Evolutionary conservation across 2,329 filamentous ascomycete genomes (phyloP).

Genomic region (Xylaria digitata): DNA sequence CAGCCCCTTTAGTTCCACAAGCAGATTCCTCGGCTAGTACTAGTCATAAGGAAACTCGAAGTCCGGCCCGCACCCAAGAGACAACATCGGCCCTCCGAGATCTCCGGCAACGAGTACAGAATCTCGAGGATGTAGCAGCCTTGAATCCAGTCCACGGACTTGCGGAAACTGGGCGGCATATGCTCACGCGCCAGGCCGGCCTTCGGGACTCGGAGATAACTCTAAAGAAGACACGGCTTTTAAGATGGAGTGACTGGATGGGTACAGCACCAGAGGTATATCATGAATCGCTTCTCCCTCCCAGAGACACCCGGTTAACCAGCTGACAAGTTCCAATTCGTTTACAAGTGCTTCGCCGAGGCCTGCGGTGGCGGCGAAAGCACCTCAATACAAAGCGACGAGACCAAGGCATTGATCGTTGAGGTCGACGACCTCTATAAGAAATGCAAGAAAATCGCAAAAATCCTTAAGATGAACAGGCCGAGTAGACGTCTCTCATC

Average conservation of each 20-base stretch:
- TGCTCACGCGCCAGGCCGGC: conserved; percentile 43
- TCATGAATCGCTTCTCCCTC: not conserved
- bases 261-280: conserved; percentile 49
- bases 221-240: conserved; percentile 52
- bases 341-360: conserved; percentile 48
- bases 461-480: conserved; percentile 49
- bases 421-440: conserved; percentile 48
- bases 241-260: conserved; percentile 51
- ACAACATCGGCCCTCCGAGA: conserved; percentile 34
- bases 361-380: conserved; percentile 40
- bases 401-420: conserved; percentile 42
- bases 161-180: conserved; percentile 40
- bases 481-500: conserved; percentile 49
- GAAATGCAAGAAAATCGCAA: conserved; percentile 52
- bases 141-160: conserved; percentile 31
- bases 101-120: conserved; percentile 39
- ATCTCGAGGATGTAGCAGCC: conserved; percentile 40
- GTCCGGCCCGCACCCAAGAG: conserved; percentile 22
- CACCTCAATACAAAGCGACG: conserved; percentile 37
- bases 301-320: conserved; percentile 24
- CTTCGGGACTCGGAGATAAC: conserved; percentile 46
- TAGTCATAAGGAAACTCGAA: conserved; percentile 4
- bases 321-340: conserved; percentile 44
- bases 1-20: not conserved
- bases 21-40: not conserved